These are phyloP conservation scores for Russula vinacea DNA, from an alignment of 768 basidiomycete genomes.

Conservation along the genomic window DNA sequence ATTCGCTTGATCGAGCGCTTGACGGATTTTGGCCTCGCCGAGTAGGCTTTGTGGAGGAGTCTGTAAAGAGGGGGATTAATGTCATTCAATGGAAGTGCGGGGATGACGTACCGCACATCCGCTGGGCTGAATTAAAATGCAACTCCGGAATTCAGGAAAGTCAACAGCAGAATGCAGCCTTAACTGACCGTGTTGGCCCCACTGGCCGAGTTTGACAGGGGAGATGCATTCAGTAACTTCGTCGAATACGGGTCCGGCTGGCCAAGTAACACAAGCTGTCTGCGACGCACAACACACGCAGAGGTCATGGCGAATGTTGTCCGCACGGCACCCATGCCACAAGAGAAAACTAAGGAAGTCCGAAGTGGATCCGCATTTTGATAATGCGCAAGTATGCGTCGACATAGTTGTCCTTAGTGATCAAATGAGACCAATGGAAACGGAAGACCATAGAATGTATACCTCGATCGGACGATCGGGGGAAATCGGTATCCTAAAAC, in stretches of 20 bases:
- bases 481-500: constrained; percentile 83
- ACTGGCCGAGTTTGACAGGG: constrained; percentile 35
- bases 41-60: constrained; percentile 38
- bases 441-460: constrained; percentile 23
- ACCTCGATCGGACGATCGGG: constrained; percentile 90
- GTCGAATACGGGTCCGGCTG: constrained; percentile 73
- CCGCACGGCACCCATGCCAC: constrained; percentile 94
- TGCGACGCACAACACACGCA: constrained; percentile 79
- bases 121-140: constrained; percentile 29
- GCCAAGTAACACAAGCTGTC: constrained; percentile 57
- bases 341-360: constrained; percentile 88
- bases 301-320: constrained; percentile 98
- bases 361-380: constrained; percentile 71
- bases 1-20: constrained; percentile 69
- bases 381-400: constrained; percentile 89
- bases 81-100: not conserved
- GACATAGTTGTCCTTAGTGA: constrained; percentile 79
- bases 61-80: not conserved
- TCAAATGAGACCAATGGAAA: not conserved
- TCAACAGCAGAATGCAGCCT: not conserved
- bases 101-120: constrained; percentile 19
- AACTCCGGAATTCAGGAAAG: not conserved
- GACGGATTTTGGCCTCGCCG: constrained; percentile 54
- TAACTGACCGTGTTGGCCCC: constrained; percentile 50
- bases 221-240: constrained; percentile 35